Base-by-base conservation (phyloP, 495 filamentous ascomycete species). In the Hypoxylon lenormandii region DNA sequence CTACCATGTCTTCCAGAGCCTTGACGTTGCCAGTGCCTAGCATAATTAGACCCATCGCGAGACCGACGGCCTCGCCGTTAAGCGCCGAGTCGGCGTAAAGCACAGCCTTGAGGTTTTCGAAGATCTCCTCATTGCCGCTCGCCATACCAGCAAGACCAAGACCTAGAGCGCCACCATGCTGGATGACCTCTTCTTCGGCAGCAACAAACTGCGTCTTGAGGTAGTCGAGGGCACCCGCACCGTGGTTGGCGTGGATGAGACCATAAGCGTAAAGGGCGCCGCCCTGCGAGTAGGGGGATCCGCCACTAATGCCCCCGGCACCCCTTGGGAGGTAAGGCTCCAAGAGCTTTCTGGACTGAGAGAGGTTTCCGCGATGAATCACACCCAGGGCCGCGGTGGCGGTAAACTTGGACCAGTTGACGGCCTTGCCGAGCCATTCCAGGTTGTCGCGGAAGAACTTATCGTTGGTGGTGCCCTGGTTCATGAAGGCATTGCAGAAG, bases 361-460 rank as follows among this genome's bases (percentile, higher is more conserved):
- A 90, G 42, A 98, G 80, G 74, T 99, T 98, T 46, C 96, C 96
- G 16, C 91, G 88, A 79, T 99, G 96, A 57, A 99, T 97, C 28
- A 97, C 95, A 75, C 96, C 96, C 23, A 99, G 82, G 5, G 96
- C 94, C 49, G 96, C 96, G 10, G 96, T 99, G 5, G 96, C 96
- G 1, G 96, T 97, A 76, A 99, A 99, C 74, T 99, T 99, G 59
- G 95, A 97, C 96, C 96, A 99, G 81, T 99, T 99, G 13, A 98
- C 92, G 45, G 96, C 96, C 81, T 98, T 99, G 30, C 94, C 92
- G 7, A 99, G 85, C 96, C 96, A 99, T 51, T 99, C 96, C 23
- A 99, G 79, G 64, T 98, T 99, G 67, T 97, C 93, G 2, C 96
- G 86, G 84, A 98, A 97, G 82, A 98, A 99, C 71, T 91, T 92